These are phyloP conservation scores for Prunus fruticosa DNA, from an alignment of 306 rosid genomes.

Conservation along the genomic window DNA sequence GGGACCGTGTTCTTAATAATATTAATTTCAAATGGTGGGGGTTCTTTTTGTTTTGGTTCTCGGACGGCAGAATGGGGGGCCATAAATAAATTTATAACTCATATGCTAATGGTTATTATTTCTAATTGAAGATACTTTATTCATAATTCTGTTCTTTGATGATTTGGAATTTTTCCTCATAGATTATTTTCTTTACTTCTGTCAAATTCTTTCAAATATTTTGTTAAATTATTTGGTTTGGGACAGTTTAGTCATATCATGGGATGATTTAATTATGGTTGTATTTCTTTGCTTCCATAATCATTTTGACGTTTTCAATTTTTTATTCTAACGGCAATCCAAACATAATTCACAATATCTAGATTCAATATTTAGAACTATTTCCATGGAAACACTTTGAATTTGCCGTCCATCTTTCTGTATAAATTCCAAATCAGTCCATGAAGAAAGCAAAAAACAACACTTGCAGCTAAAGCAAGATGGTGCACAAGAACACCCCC, in stretches of 20 bases:
- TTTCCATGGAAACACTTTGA: no score
- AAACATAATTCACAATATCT: no score
- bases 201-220: conserved; percentile 6
- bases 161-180: no score
- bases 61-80: conserved; percentile 5
- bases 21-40: not conserved
- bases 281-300: not conserved
- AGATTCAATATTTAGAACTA: no score
- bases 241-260: not conserved
- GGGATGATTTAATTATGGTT: not conserved
- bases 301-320: not conserved
- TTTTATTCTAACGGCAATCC: no score
- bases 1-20: not conserved
- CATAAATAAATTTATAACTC: not conserved
- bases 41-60: not conserved
- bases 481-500: no score
- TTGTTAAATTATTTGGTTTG: not conserved
- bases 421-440: no score
- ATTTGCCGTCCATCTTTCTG: no score
- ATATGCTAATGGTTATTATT: no score
- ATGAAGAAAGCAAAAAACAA: no score
- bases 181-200: conserved; percentile 1
- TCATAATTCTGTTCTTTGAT: no score
- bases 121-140: not conserved
- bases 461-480: no score